phyloP scores from a whole-genome alignment of 805 yeast species.

The Nakazawaea ishiwadae region DNA sequence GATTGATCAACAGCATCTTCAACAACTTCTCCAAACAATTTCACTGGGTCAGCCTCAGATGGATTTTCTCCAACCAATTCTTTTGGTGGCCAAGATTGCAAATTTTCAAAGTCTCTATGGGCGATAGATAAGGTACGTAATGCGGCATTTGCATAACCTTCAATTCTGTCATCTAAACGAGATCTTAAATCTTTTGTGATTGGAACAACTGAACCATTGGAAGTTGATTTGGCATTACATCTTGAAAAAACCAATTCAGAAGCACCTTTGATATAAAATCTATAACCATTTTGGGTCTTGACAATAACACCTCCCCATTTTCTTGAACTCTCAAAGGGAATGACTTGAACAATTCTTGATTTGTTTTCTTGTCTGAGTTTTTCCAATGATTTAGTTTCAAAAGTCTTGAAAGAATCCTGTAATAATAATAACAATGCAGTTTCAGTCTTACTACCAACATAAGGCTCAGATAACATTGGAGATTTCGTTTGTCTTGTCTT shows the following conservation, averaged over 20 bases:
- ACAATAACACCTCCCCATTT: slow-evolving; percentile 89
- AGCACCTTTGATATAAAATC: slow-evolving; percentile 86
- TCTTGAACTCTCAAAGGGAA: slow-evolving; percentile 89
- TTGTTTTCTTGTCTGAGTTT: slow-evolving; percentile 32
- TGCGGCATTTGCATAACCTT: slow-evolving; percentile 67
- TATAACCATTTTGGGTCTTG: slow-evolving; percentile 40
- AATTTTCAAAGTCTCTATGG: slow-evolving; percentile 59
- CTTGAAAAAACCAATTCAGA: slow-evolving; percentile 76
- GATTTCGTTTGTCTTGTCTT: slow-evolving; percentile 5
- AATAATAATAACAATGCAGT: slow-evolving; percentile 78
- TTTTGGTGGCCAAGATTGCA: slow-evolving; percentile 65
- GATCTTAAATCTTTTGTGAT: slow-evolving; percentile 27
- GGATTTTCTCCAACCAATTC: slow-evolving; percentile 31
- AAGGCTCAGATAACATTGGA: slow-evolving; percentile 43
- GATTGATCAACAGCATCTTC: slow-evolving; percentile 18
- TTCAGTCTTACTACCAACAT: slow-evolving; percentile 92
- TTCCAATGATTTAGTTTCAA: slow-evolving; percentile 39
- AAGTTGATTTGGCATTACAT: slow-evolving; percentile 39
- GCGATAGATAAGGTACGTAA: slow-evolving; percentile 87
- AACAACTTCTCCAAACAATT: slow-evolving; percentile 32
- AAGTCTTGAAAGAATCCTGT: slow-evolving; percentile 45
- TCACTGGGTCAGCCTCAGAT: slow-evolving; percentile 37
- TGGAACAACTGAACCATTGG: slow-evolving; percentile 25
- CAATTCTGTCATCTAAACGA: slow-evolving; percentile 26
- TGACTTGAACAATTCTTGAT: slow-evolving; percentile 53